phyloP scores from a whole-genome alignment of 495 filamentous ascomycete species.

The Podospora bellae-mahoneyi region DNA sequence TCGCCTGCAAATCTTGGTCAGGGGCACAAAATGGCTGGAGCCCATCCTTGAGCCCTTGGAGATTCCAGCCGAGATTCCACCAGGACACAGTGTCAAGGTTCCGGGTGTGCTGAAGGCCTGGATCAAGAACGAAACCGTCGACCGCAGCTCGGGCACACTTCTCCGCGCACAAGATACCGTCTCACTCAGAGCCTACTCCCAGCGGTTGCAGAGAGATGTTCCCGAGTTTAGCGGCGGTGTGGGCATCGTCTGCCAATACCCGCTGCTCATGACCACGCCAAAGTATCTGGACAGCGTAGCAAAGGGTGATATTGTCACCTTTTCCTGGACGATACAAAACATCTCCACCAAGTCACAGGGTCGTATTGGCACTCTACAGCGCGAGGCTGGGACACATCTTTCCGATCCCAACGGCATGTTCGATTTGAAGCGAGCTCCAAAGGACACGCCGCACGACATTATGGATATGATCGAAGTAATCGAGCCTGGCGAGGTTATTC shows the following conservation, averaged over 20 bases:
- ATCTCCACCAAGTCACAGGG: constrained; percentile 28
- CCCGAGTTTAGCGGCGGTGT: constrained; percentile 24
- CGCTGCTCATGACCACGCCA: constrained; percentile 22
- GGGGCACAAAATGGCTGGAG: constrained; percentile 26
- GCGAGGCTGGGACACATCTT: constrained; percentile 18
- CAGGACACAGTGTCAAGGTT: constrained; percentile 21
- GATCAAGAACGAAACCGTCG: constrained; percentile 25
- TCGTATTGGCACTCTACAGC: constrained; percentile 4
- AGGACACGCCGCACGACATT: constrained; percentile 21
- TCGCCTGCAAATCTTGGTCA: constrained; percentile 14
- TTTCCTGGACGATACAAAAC: constrained; percentile 28
- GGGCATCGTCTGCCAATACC: constrained; percentile 22
- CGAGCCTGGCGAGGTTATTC: constrained; percentile 21
- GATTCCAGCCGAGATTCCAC: constrained; percentile 24
- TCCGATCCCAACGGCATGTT: constrained; percentile 25
- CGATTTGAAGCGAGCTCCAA: constrained; percentile 14
- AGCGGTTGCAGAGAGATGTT: constrained; percentile 23
- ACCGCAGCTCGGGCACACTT: constrained; percentile 13
- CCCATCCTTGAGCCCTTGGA: constrained; percentile 21
- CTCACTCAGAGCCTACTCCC: constrained; percentile 21
- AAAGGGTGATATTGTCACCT: constrained; percentile 24
- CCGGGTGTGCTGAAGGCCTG: constrained; percentile 24
- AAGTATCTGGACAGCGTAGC: constrained; percentile 30
- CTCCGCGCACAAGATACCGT: constrained; percentile 24
- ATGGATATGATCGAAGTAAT: constrained; percentile 24